Evolutionary conservation across 2,329 filamentous ascomycete species (phyloP).

Genomic region (Fusarium penzigii): DNA sequence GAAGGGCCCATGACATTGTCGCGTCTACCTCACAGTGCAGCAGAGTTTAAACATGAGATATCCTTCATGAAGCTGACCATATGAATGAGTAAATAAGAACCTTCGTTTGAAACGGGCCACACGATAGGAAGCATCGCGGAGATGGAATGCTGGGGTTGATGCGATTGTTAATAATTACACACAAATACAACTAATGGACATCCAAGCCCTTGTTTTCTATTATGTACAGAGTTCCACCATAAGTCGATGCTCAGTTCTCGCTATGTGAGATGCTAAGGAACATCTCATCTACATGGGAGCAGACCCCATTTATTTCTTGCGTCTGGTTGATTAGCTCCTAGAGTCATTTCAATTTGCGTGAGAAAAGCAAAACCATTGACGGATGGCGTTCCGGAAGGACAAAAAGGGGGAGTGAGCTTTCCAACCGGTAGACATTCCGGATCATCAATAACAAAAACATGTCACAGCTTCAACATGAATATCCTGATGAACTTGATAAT

Average conservation of each 20-base stretch:
- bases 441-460: too few species aligned
- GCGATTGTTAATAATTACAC: background rate
- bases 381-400: too few species aligned
- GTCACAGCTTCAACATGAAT: too few species aligned
- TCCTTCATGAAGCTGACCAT: background rate
- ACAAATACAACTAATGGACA: background rate
- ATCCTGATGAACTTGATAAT: too few species aligned
- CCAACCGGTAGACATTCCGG: too few species aligned
- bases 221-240: background rate
- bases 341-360: too few species aligned
- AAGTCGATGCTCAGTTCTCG: background rate
- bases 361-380: too few species aligned
- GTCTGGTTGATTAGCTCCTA: background rate
- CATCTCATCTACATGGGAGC: background rate
- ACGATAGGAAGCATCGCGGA: background rate
- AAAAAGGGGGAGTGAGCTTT: too few species aligned
- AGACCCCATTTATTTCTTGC: background rate
- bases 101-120: too few species aligned
- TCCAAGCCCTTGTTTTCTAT: background rate
- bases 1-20: background rate
- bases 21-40: background rate
- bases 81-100: background rate
- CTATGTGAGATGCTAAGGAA: background rate
- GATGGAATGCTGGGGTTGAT: background rate
- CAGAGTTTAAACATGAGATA: background rate